Base-by-base conservation (phyloP, 2,329 filamentous ascomycete genomes). In the Microsporum audouinii region DNA sequence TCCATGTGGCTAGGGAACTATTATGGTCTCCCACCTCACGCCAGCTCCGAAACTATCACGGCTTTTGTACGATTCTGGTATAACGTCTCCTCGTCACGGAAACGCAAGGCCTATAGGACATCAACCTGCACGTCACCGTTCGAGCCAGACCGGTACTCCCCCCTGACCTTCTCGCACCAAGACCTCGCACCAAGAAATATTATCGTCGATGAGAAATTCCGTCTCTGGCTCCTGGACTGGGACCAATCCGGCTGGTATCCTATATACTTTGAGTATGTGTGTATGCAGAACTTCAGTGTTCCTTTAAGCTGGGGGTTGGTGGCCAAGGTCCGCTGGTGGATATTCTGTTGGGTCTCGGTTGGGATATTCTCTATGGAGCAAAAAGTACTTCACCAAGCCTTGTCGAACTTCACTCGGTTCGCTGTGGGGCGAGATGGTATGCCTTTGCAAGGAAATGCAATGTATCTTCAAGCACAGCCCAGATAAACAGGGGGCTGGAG, bases 151-250 rank as follows among this genome's bases (percentile, higher is more conserved):
- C 59, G 65, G 68, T 27, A 64, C 56, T 17, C 43, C 65, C 60
- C 69, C 67, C 47, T 70, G 6, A 69, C 70, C 3, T 68, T 72
- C 49, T 71, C 69, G 61, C 66, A 73, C 65, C 68, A 72, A 66
- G 68, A 72, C 55, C 68, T 72, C 60, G 67, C 68, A 56, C 68
- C 67, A 8, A 65, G 67, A 8, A 72, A 71, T 63, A 65, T 71
- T 1, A 63, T 72, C 36, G 61, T 71, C 60, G 67, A 71, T 61
- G 61, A 65, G 57, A 58, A 41, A 36, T 55, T 56, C 31, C 57
- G 41, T n/a, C 60, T 65, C 43, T 65, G 61, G 60, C 39, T 65
- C 14, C 17, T 65, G 27, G 62, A 63, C 33, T 65, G 63, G 63
- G 62, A 65, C 56, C 34, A 49, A 45, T 59, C 59, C 27, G 62